Conservation (phyloP, 495 filamentous ascomycete species). For the Hyaloscypha finlandica region DNA sequence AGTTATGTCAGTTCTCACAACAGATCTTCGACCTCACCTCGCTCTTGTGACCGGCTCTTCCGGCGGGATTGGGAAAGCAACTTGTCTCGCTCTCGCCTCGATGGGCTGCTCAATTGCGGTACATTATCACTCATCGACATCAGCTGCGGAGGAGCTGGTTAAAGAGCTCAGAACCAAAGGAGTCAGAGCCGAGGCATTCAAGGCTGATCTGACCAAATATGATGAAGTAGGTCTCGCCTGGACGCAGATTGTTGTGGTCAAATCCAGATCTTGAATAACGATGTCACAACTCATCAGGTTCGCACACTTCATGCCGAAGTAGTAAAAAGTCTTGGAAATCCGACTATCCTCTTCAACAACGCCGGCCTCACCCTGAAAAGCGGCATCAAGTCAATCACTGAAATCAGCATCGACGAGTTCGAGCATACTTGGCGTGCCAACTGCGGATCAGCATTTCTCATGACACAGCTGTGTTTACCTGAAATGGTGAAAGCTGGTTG, state of each 20-base stretch:
- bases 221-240: conserved; percentile 14
- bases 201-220: conserved; percentile 27
- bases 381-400: conserved; percentile 20
- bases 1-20: conserved; percentile 19
- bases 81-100: conserved; percentile 17
- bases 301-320: conserved; percentile 16
- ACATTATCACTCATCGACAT: conserved; percentile 23
- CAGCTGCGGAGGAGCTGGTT: conserved; percentile 11
- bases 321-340: conserved; percentile 5
- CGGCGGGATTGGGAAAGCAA: conserved; percentile 25
- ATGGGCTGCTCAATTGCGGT: conserved; percentile 26
- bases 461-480: conserved; percentile 64
- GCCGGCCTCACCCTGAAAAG: conserved; percentile 21
- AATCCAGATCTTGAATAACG: background rate
- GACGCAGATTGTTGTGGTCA: background rate
- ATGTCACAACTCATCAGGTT: conserved; percentile 10
- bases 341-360: conserved; percentile 26
- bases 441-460: conserved; percentile 63
- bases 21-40: conserved; percentile 14
- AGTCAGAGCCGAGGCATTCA: conserved; percentile 16
- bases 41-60: conserved; percentile 24
- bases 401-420: conserved; percentile 57
- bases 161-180: conserved; percentile 10
- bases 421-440: conserved; percentile 68
- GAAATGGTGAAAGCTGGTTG: conserved; percentile 63